These are phyloP conservation scores for Thielaviopsis populi DNA, from an alignment of 2,329 filamentous ascomycete species.

Conservation along the genomic window DNA sequence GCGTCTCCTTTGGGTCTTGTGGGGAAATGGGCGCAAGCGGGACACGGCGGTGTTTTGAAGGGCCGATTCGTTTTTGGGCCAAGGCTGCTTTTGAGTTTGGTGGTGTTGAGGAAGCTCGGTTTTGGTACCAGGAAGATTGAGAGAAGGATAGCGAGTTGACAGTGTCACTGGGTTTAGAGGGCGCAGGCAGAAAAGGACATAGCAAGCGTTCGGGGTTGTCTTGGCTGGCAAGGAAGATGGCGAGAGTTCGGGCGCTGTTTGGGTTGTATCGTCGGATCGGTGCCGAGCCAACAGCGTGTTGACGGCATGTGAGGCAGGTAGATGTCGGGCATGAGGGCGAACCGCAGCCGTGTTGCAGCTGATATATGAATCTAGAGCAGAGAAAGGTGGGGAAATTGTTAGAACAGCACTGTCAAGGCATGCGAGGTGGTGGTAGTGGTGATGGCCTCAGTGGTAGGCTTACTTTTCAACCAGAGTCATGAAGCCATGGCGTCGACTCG, in stretches of 20 bases:
- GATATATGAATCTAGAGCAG: slow-evolving; percentile 51
- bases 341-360: slow-evolving; percentile 70
- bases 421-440: neutral
- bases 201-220: slow-evolving; percentile 59
- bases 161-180: slow-evolving; percentile 31
- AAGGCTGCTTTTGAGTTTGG: slow-evolving; percentile 1
- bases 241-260: slow-evolving; percentile 67
- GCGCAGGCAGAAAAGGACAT: slow-evolving; percentile 38
- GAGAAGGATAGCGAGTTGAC: slow-evolving; percentile 33
- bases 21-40: neutral
- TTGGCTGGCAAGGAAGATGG: slow-evolving; percentile 64
- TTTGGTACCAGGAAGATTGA: slow-evolving; percentile 16
- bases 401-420: slow-evolving; percentile 16
- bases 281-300: slow-evolving; percentile 46
- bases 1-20: slow-evolving; percentile 4
- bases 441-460: slow-evolving; percentile 19
- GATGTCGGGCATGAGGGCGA: slow-evolving; percentile 52
- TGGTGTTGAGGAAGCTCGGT: slow-evolving; percentile 1
- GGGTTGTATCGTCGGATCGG: slow-evolving; percentile 67
- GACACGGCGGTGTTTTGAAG: neutral
- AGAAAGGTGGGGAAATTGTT: slow-evolving; percentile 2
- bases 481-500: slow-evolving; percentile 46
- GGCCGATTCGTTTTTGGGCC: slow-evolving; percentile 9
- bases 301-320: slow-evolving; percentile 68
- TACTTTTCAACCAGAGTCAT: slow-evolving; percentile 55